Conservation (phyloP, 139 green algal species). For the Coccomyxa sp. region DNA sequence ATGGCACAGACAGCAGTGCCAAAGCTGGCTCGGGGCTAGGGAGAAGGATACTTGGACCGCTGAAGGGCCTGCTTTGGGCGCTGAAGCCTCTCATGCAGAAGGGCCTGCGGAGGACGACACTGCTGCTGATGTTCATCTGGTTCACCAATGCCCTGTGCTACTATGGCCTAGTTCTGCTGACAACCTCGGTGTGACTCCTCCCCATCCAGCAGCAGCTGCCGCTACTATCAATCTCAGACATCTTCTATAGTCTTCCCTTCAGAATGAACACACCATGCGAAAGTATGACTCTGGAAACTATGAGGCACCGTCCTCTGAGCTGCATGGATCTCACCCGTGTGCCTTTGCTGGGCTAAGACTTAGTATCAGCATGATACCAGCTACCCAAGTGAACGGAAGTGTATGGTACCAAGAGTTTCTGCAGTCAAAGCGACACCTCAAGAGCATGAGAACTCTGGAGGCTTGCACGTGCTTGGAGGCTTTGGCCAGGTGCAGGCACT, state of each 20-base stretch:
- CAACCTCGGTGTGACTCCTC: conserved; percentile 46
- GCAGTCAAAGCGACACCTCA: background rate
- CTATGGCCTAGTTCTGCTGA: conserved; percentile 79
- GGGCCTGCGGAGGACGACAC: conserved; percentile 37
- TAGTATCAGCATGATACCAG: too few relatives aligned
- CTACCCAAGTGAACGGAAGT: background rate
- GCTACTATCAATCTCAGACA: background rate
- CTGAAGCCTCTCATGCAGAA: conserved; percentile 15
- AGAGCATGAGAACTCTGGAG: background rate
- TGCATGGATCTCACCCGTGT: too few relatives aligned
- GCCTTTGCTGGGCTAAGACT: too few relatives aligned
- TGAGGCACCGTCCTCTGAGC: too few relatives aligned
- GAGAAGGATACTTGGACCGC: background rate
- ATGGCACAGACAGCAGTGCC: background rate
- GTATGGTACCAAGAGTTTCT: background rate
- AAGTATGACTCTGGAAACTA: too few relatives aligned
- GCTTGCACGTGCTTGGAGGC: background rate
- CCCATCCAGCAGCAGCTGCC: background rate
- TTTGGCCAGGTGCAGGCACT: background rate
- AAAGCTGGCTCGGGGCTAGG: background rate
- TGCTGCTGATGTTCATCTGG: conserved; percentile 69
- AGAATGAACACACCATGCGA: too few relatives aligned
- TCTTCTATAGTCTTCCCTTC: background rate
- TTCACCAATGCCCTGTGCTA: conserved; percentile 62
- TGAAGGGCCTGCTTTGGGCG: background rate